A percentile compares a stretch with the other conserved stretches of the same genome.
Evolutionary conservation across 2,329 filamentous ascomycete species (phyloP).

Genomic region (Talaromyces islandicus): DNA sequence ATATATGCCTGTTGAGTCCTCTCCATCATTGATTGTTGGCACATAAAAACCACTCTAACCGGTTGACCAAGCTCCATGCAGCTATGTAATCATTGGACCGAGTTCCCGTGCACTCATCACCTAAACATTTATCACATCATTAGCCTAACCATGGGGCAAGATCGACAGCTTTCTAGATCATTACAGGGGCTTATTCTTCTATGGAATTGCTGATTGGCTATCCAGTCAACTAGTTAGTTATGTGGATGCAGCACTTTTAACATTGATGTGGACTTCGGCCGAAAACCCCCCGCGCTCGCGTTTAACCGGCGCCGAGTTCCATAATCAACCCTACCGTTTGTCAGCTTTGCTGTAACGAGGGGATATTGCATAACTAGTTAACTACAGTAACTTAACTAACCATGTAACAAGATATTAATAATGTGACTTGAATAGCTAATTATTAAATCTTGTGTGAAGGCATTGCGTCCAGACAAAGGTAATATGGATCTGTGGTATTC

Average conservation of each 20-base stretch:
- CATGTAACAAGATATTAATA: neutral
- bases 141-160: too few species aligned
- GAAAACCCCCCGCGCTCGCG: neutral
- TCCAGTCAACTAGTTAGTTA: neutral
- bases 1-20: neutral
- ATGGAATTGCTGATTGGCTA: neutral
- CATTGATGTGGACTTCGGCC: neutral
- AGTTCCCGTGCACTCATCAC: neutral
- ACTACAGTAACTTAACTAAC: too few species aligned
- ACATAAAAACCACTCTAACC: too few species aligned
- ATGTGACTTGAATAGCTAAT: neutral
- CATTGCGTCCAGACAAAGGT: too few species aligned
- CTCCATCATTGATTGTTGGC: too few species aligned
- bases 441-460: too few species aligned
- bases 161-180: neutral
- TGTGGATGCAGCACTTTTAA: neutral
- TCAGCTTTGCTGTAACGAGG: neutral
- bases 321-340: neutral
- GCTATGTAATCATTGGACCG: neutral
- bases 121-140: neutral
- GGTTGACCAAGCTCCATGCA: too few species aligned
- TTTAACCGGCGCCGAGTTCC: neutral
- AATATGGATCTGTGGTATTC: neutral
- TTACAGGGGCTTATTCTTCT: neutral
- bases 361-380: too few species aligned